These are phyloP conservation scores for Plectosphaerella sp. DNA, from an alignment of 2,329 filamentous ascomycete genomes.

Conservation along the genomic window DNA sequence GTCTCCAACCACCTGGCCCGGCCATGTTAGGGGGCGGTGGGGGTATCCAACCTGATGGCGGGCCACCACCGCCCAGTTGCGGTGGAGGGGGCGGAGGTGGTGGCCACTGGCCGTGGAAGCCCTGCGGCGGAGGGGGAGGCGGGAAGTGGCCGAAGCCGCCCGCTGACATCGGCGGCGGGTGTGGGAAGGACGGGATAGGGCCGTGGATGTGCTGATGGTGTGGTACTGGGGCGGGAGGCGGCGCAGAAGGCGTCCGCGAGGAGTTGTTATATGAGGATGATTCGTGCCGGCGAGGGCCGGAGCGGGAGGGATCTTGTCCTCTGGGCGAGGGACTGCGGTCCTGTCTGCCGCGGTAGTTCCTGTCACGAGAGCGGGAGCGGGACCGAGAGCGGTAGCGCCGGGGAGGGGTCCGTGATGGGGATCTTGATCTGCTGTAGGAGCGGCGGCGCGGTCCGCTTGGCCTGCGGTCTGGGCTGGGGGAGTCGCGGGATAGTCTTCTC, in stretches of 20 bases:
- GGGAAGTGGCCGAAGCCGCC: conserved; percentile 22
- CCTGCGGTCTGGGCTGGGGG: conserved; percentile 22
- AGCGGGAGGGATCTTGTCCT: too few species aligned
- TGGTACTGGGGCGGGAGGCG: background rate
- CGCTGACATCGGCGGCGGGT: conserved; percentile 11
- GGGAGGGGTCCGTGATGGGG: conserved; percentile 8
- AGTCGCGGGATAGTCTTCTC: conserved; percentile 27
- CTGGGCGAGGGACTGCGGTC: too few species aligned
- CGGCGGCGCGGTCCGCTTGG: conserved; percentile 19
- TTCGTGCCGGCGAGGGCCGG: background rate
- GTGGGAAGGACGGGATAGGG: conserved; percentile 9
- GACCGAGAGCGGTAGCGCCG: conserved; percentile 5
- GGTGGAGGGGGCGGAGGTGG: conserved; percentile 30
- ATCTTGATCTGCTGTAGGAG: conserved; percentile 19
- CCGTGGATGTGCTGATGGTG: conserved; percentile 1
- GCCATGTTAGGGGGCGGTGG: conserved; percentile 3
- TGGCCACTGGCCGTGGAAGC: conserved; percentile 37
- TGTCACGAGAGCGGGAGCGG: background rate
- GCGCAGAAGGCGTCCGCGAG: background rate
- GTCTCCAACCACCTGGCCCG: conserved; percentile 4
- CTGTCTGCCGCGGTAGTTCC: background rate
- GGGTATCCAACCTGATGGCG: conserved; percentile 12
- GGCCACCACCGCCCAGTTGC: conserved; percentile 12
- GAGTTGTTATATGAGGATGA: background rate
- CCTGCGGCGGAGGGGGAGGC: conserved; percentile 30